These are phyloP conservation scores for Beauveria sp. DNA, from an alignment of 2,329 filamentous ascomycete species.

Conservation along the genomic window DNA sequence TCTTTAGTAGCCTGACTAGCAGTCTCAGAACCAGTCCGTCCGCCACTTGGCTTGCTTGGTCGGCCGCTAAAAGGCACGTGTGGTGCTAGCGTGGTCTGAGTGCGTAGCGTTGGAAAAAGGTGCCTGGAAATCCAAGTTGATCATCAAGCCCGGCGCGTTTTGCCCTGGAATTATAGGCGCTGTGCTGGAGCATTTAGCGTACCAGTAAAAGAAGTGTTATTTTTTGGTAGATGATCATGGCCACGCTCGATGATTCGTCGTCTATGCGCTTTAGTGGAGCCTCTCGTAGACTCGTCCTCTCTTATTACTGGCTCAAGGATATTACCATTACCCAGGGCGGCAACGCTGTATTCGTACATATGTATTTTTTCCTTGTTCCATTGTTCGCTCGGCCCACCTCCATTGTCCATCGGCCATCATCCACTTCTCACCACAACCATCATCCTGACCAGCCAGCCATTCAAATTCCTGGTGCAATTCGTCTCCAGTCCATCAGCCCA, in stretches of 20 bases:
- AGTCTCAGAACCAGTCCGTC: neutral
- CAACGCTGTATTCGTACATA: no score
- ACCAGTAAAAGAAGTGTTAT: no score
- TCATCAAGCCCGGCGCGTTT: no score
- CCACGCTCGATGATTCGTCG: neutral
- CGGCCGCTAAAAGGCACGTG: neutral
- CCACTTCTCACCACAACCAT: neutral
- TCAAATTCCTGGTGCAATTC: neutral
- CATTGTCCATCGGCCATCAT: neutral
- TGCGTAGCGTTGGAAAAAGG: neutral
- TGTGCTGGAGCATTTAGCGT: no score
- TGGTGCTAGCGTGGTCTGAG: neutral
- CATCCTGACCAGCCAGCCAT: neutral
- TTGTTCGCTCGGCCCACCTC: neutral
- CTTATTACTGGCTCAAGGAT: no score
- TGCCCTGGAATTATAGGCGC: neutral
- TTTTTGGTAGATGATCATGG: no score
- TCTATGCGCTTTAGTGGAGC: constrained; percentile 2
- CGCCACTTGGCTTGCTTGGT: no score
- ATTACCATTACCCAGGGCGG: no score
- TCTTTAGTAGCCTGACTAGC: neutral
- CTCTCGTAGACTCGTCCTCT: neutral
- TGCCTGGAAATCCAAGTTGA: neutral
- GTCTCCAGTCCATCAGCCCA: neutral
- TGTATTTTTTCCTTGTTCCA: neutral